These are phyloP conservation scores for Pterothamnion heteromorphum DNA, from an alignment of 31 red algal genomes.

Conservation along the genomic window DNA sequence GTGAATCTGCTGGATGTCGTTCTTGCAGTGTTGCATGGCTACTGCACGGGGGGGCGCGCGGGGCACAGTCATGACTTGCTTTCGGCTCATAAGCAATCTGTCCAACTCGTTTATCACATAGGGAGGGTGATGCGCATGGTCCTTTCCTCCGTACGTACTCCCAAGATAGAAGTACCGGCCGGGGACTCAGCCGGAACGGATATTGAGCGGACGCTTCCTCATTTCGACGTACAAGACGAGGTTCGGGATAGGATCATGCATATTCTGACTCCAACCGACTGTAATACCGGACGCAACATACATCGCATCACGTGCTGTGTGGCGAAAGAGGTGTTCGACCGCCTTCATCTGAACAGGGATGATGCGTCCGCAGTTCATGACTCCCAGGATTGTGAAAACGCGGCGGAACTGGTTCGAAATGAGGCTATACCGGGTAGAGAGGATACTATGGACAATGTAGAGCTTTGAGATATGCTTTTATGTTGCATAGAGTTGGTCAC, in stretches of 20 bases:
- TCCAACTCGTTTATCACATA: not conserved
- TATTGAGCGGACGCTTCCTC: no score
- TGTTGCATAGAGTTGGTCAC: no score
- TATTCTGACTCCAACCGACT: no score
- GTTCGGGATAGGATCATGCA: not conserved
- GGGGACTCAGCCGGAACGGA: not conserved
- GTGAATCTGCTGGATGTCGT: not conserved
- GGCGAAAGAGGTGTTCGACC: not conserved
- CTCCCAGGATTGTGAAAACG: not conserved
- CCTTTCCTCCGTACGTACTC: not conserved
- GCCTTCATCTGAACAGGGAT: not conserved
- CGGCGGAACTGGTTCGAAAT: no score
- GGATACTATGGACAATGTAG: no score
- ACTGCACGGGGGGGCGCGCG: not conserved
- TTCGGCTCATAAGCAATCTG: not conserved
- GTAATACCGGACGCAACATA: not conserved
- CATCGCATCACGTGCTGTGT: not conserved
- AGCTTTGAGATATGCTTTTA: no score
- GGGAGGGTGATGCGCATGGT: not conserved
- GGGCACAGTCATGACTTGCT: not conserved
- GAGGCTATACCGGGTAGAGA: no score
- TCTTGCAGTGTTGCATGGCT: not conserved
- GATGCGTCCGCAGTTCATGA: not conserved
- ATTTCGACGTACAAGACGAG: no score
- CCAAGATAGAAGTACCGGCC: not conserved